Evolutionary conservation across 2,329 filamentous ascomycete genomes (phyloP), one percentile per base, ranked within the genome.

Genomic region (Alternaria sp.): DNA sequence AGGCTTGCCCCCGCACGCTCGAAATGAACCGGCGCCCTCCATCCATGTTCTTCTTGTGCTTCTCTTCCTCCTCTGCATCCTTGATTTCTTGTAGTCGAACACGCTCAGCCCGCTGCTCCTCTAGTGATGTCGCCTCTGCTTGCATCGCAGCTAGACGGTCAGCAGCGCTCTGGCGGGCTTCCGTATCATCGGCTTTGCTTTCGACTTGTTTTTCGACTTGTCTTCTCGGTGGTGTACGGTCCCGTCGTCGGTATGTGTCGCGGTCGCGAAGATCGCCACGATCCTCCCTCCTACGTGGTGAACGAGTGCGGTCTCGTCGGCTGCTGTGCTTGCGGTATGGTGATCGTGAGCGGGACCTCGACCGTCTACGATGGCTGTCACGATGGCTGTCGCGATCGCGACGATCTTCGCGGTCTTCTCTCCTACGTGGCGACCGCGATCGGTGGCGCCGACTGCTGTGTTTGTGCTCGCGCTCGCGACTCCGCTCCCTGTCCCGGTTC

Each of bases 121-220:
- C 78, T 0, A 79, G 67, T 6, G 73, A 74, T 7, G 70, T 65
- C 1, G 78, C 78, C 44, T 75, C 74, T 15, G 72, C 73, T 60
- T 78, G 77, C 78, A 79, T 79, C 11, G 68, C 65, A 12, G 77
- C 76, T 8, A 79, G 70, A 26, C 71, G 75, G 33, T 78, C 77
- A 3, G 71, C 75, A 14, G 67, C 64, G 55, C 68, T 71, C 28
- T 56, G 63, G n/a, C 69, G 71, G 30, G 62, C 46, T 50, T 63
- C 51, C 8, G 37, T 14, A 30, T 69, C 63, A n/a, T 64, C 54
- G 5, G 58, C 37, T 15, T 64, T 50, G 21, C 9, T 41, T 2
- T 41, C 37, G 2, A 18, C 37, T 10, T 10, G 37, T 18, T 10
- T 41, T 0, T 64, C 54, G 3, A 62, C 44, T 14, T 64, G 58